A percentile compares a stretch with the other conserved stretches of the same genome.
Conservation (phyloP, 2,329 filamentous ascomycete genomes). For the Penicillium sp. region DNA sequence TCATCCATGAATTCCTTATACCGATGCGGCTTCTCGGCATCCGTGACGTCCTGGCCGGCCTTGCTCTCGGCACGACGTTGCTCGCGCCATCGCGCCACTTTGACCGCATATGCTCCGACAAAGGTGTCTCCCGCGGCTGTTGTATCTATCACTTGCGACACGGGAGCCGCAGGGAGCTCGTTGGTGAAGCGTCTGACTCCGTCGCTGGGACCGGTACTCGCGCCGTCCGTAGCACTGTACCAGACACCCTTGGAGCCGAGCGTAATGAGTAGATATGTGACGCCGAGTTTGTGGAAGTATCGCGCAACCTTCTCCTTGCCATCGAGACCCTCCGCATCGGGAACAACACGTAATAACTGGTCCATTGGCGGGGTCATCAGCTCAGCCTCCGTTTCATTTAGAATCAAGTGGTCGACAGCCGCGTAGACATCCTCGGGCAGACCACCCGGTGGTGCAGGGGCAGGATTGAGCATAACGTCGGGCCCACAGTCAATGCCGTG, state of each 20-base stretch:
- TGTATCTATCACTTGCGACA: slow-evolving; percentile 79
- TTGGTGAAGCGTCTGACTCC: slow-evolving; percentile 34
- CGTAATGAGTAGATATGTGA: slow-evolving; percentile 79
- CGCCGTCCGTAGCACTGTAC: slow-evolving; percentile 60
- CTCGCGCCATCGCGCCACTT: slow-evolving; percentile 61
- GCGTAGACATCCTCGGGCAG: slow-evolving; percentile 70
- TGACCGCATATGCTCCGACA: slow-evolving; percentile 82
- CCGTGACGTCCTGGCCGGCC: slow-evolving; percentile 51
- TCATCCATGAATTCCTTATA: slow-evolving; percentile 52
- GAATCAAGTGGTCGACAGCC: slow-evolving; percentile 75
- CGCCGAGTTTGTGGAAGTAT: slow-evolving; percentile 70
- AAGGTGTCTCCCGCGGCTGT: slow-evolving; percentile 96
- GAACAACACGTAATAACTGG: slow-evolving; percentile 31
- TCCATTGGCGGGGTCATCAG: slow-evolving; percentile 64
- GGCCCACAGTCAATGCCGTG: slow-evolving; percentile 48
- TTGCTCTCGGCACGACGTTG: slow-evolving; percentile 52
- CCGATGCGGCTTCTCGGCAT: slow-evolving; percentile 38
- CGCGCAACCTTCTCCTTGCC: slow-evolving; percentile 59
- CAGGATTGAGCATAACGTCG: slow-evolving; percentile 81
- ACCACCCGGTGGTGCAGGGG: slow-evolving; percentile 75
- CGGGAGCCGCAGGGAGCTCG: slow-evolving; percentile 66
- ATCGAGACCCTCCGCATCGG: slow-evolving; percentile 46
- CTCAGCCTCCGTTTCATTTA: slow-evolving; percentile 89
- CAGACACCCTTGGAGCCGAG: slow-evolving; percentile 79
- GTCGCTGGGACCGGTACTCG: slow-evolving; percentile 46